Evolutionary conservation across 352 stramenopile genomes (phyloP), one percentile per base, ranked within the genome.

Genomic region (Peronospora farinosa): DNA sequence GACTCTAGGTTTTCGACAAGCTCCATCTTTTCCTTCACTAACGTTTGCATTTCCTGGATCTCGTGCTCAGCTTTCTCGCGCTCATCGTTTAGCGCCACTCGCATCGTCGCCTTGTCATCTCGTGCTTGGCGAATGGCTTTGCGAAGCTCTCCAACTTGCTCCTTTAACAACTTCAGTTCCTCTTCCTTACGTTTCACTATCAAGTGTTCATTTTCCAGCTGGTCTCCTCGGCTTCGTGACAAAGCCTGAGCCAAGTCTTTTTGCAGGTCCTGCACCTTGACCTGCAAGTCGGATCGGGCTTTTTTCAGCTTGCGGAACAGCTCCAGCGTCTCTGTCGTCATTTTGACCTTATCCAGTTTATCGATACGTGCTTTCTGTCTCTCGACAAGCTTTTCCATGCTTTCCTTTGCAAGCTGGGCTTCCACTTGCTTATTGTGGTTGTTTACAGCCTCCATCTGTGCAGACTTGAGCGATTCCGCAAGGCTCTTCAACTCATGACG

Each of bases 331-430:
- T 85, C 76, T 0, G 63, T 88, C 7, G 78, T 90, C 78, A 90
- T 90, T 61, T 90, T 90, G 15, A 88, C 76, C 57, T 85, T 81
- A 30, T 90, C 78, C 30, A 90, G 67, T 56, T 87, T 88, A 32
- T 84, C 74, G 21, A 90, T 84, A 37, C 78, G 76, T 41, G 66
- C 56, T 28, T 73, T 72, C 47, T 90, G 78, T 8, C 67, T 71
- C 32, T 74, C 71, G 0, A 80, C 47, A 32, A 83, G 49, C 31
- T 68, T 55, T 11, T 76, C 64, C 47, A 82, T 53, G 11, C 64
- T 56, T 38, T 84, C 69, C 37, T 78, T 75, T 12, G 57, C 54
- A 16, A 55, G 15, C 38, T 84, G 70, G 16, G 43, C 42, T 42
- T 72, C 65, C 5, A 58, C 46, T 4, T 86, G 65, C 40, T 84